A percentile compares a stretch with the other conserved stretches of the same genome.
Evolutionary conservation across 768 basidiomycete genomes (phyloP).

Genomic region (Austroboletus eburneus): DNA sequence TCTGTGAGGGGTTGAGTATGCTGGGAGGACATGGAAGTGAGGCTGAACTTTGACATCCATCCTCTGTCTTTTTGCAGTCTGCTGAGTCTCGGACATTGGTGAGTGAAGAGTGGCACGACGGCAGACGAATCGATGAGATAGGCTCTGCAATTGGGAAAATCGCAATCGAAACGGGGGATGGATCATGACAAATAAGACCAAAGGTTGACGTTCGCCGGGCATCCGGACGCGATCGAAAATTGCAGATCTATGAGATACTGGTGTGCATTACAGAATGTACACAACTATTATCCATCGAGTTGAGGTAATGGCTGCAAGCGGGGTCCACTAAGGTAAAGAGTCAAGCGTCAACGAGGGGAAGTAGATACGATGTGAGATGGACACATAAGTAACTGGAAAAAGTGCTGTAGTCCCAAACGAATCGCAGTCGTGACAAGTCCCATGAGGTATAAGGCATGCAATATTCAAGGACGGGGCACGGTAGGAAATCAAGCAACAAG

Average conservation of each 20-base stretch:
- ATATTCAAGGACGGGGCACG: constrained; percentile 2
- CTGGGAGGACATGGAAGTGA: no score
- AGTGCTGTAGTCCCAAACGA: constrained; percentile 17
- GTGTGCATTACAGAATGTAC: constrained; percentile 19
- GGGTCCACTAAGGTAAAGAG: constrained; percentile 21
- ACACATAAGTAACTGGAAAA: constrained; percentile 19
- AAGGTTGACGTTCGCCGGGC: no score
- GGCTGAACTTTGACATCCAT: constrained; percentile 37
- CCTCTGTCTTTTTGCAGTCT: constrained; percentile 39
- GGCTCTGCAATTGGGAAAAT: not conserved
- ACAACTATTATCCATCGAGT: constrained; percentile 16
- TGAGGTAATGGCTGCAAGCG: constrained; percentile 13
- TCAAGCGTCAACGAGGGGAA: constrained; percentile 26
- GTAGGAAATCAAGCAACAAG: constrained; percentile 37
- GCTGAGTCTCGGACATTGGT: constrained; percentile 23
- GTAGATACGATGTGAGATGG: constrained; percentile 17
- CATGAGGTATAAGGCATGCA: constrained; percentile 13
- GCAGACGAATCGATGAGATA: not conserved
- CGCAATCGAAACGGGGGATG: no score
- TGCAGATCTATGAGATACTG: constrained; percentile 14
- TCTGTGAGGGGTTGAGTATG: constrained; percentile 40
- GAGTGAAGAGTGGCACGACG: not conserved
- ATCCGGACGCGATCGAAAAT: no score
- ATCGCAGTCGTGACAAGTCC: constrained; percentile 7
- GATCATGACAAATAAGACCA: no score